Evolutionary conservation across 371 early-diverging fungal species (phyloP).

Genomic region (Actinomortierella ambigua): DNA sequence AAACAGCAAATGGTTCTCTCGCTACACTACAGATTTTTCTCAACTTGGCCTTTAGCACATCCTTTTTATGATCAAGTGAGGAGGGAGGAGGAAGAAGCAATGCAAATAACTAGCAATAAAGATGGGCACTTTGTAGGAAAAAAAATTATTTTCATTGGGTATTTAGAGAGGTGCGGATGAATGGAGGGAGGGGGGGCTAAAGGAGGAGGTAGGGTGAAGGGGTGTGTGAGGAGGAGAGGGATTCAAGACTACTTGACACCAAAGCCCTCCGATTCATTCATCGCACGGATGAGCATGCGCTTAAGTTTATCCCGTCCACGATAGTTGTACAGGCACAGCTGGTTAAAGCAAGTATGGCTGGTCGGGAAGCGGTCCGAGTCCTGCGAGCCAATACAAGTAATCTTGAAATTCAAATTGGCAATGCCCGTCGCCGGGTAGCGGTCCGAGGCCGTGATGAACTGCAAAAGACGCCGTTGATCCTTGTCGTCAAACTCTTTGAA

Average conservation of each 20-base stretch:
- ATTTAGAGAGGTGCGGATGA: no score
- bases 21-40: no score
- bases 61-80: no score
- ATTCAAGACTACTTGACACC: slow-evolving; percentile 81
- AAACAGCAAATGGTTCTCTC: no score
- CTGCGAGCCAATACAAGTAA: slow-evolving; percentile 76
- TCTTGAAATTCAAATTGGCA: slow-evolving; percentile 76
- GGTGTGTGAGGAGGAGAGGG: no score
- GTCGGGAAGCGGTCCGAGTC: slow-evolving; percentile 83
- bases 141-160: no score
- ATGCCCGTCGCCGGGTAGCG: slow-evolving; percentile 93
- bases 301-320: slow-evolving; percentile 77
- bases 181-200: no score
- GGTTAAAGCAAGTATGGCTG: slow-evolving; percentile 98
- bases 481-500: slow-evolving; percentile 70
- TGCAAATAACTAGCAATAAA: no score
- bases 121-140: no score
- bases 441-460: slow-evolving; percentile 98
- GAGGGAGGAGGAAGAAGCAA: no score
- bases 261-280: slow-evolving; percentile 91
- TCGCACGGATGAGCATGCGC: slow-evolving; percentile 82
- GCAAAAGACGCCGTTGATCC: slow-evolving; percentile 82
- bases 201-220: no score
- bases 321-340: slow-evolving; percentile 85
- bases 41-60: no score